Base-by-base conservation (phyloP, 2,329 filamentous ascomycete species). In the Penicillium fuscoglaucum region DNA sequence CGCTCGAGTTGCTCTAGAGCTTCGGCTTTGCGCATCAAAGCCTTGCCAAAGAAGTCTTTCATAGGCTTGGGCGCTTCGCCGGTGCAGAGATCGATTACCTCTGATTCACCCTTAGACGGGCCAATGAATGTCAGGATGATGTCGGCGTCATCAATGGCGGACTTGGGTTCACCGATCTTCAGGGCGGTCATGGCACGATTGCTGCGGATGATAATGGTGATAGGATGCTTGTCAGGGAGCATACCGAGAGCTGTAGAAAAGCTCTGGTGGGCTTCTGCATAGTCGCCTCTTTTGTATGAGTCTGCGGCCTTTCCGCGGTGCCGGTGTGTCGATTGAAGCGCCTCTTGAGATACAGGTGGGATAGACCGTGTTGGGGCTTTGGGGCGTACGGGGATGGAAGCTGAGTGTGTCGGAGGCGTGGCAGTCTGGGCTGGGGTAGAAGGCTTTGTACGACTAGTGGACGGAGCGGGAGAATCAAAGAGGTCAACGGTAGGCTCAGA, bases 261-360 rank as follows among this genome's bases (percentile, higher is more conserved):
- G 1, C 89, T 88, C 21, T 86, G 82, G 68, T 97, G 91, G 0
- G 95, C 95, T 10, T 90, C 84, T 19, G 90, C 89, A 74, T 91
- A 99, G 74, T 99, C 95, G 35, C 95, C 95, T 37, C 91, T 87
- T 76, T 97, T 98, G 79, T 96, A 98, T 64, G 96, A 90, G 53
- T 90, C 88, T 10, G 92, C 91, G 19, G 93, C 95, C 62, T 88
- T 87, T 48, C 88, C 82, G 15, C 95, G 89, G 68, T 95, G 86
- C 47, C 85, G 83, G n/a, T 89, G 88, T 10, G 91, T 96, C 4
- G 85, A 85, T 62, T 88, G 84, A 19, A 97, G 80, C 0, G 88
- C 87, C 7, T 86, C 83, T 1, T 87, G 78, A 4, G 90, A 87
- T 13, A 96, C 79, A 1, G 82, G 71, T 1, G 93, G 93, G 35